A percentile compares a stretch with the other conserved stretches of the same genome.
Conservation (phyloP, 768 basidiomycete species). For the Hygrophorus russula region DNA sequence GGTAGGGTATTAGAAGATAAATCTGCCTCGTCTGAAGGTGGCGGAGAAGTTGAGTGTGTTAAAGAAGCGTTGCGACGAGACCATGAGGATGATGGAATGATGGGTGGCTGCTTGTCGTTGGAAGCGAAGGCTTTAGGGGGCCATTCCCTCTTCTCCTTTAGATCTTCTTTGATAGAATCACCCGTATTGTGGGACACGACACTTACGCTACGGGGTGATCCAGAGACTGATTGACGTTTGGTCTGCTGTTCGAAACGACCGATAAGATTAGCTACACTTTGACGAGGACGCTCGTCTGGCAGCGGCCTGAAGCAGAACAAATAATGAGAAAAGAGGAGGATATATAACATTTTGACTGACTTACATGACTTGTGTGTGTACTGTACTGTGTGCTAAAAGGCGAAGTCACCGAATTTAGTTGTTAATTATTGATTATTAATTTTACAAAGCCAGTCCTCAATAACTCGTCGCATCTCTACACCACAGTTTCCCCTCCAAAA, state of each 20-base stretch:
- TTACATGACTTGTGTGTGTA: too few species aligned
- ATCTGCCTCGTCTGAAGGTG: not conserved
- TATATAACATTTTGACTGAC: too few species aligned
- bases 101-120: constrained; percentile 20
- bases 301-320: constrained; percentile 45
- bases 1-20: not conserved
- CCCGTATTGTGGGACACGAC: constrained; percentile 52
- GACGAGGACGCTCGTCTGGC: constrained; percentile 81
- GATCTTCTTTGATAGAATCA: constrained; percentile 56
- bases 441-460: constrained; percentile 27
- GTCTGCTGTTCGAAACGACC: constrained; percentile 79
- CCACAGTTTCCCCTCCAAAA: constrained; percentile 46
- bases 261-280: constrained; percentile 84
- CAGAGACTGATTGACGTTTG: constrained; percentile 44
- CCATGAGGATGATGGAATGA: constrained; percentile 24
- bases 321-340: too few species aligned
- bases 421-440: too few species aligned
- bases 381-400: too few species aligned
- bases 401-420: too few species aligned
- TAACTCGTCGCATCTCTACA: constrained; percentile 14
- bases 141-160: constrained; percentile 69
- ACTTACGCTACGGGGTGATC: constrained; percentile 42
- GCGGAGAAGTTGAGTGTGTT: not conserved
- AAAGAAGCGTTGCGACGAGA: constrained; percentile 11
- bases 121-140: constrained; percentile 41